Base-by-base conservation (phyloP, 2,329 filamentous ascomycete genomes). In the Ceratocystis eucalypticola region DNA sequence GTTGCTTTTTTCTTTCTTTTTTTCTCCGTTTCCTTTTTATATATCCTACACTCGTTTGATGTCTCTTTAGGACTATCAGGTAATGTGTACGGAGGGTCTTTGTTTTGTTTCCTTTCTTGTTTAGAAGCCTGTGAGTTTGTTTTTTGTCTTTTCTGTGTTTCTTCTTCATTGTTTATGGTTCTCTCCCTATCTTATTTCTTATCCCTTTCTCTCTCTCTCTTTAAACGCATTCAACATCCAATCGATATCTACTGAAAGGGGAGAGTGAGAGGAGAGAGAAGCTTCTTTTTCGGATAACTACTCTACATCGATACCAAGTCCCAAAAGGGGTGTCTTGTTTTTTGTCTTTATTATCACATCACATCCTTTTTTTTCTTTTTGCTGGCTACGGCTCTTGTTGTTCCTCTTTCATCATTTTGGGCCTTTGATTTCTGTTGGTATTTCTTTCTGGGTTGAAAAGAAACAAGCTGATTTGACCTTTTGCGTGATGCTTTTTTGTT, bases 391-490 rank as follows among this genome's bases (percentile, higher is more conserved):
- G 28, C 55, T 66, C 55, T 50, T 64, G 17, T 61, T 65, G 17
- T 62, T 66, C 20, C 48, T 28, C 25, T 53, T 53, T 53, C 6
- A 20, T 20, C 37, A 66, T 67, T 65, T 30, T 50, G 61, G 61
- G 66, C 28, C 41, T 45, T 41, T n/a, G 33, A 12, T 28, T 59
- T 46, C 28, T 48, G 37, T 55, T 59, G 15, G 7, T 30, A 17
- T 33, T 59, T 59, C 53, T 33, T 59, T 33, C 7, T 8, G 28
- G 53, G 28, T 17, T 59, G 53, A 37, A 33, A n/a, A n/a, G 12
- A 25, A 17, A 50, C n/a, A 10, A 50, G 25, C 20, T 12, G 28
- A 33, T 30, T 59, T n/a, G 28, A 59, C 8, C 10, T 59, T 33
- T 59, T 37, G 33, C 33, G 25, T 33, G 53, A 33, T 59, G 53